Evolutionary conservation across 1,139 yeast species (phyloP), one percentile per base, ranked within the genome.

Genomic region (Blastobotrys aristatus): DNA sequence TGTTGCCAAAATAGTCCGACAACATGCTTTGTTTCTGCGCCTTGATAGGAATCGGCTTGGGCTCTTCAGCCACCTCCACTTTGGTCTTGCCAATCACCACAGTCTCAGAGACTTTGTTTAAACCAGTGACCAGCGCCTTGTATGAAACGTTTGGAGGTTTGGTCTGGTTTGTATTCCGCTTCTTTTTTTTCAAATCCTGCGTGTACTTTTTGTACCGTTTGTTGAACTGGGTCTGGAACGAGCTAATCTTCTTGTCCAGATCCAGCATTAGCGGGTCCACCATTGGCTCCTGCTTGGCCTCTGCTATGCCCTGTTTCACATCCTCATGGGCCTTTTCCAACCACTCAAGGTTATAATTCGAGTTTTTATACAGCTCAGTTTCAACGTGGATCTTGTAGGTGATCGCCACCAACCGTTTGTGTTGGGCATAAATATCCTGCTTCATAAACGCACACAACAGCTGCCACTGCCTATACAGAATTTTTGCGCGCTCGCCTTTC

Each of bases 361-460:
- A 22, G 13, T 34, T 16, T 27, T 44, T 49, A 14, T 44, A 44
- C n/a, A 50, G 38, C 31, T 52, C 49, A 32, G 59, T 50, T 44
- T 63, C 67, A 2, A 65, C 48, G 32, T 58, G 56, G 11, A 62
- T 54, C 46, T 63, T 63, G 24, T 65, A 54, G 10, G 56, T 52
- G 18, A 60, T 53, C 4, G 56, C 53, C 13, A 48, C 51, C 1
- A 62, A 59, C 2, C 59, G 50, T 35, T 59, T 62, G 32, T 55
- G 53, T 14, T 44, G 49, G 14, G 58, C 57, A 21, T 54, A 56
- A 4, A 46, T 37, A 2, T 32, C 33, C 44, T 62, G 66, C 5
- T 53, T 49, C 3, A 61, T 41, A 45, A 60, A 62, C 41, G 52
- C 46, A 13, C 52, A 52, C n/a, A 64, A 46, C 18, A 52, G 44